These are phyloP conservation scores for Naganishia sp. DNA, from an alignment of 1,284 basidiomycete genomes.

Conservation along the genomic window DNA sequence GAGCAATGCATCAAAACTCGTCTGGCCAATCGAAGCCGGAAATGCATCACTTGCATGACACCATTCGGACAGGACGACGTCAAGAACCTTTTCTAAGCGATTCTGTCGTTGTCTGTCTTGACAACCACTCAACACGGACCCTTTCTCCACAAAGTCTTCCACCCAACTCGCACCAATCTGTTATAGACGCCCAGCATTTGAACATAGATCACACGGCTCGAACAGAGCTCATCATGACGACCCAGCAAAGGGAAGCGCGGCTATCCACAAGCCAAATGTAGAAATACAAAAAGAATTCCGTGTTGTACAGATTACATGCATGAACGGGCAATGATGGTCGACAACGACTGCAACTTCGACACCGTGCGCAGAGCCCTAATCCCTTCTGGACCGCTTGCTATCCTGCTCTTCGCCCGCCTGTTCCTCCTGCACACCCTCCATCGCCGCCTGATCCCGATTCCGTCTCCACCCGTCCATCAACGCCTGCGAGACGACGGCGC, in stretches of 20 bases:
- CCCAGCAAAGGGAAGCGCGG: background rate
- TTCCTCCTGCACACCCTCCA: constrained; percentile 10
- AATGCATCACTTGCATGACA: constrained; percentile 88
- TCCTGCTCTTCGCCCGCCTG: constrained; percentile 15
- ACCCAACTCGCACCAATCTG: background rate
- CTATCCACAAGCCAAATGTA: background rate
- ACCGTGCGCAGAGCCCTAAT: constrained; percentile 6
- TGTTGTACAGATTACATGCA: constrained; percentile 22
- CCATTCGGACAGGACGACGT: constrained; percentile 86
- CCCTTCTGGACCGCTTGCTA: constrained; percentile 32
- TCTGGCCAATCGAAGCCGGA: constrained; percentile 86
- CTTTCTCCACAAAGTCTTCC: background rate
- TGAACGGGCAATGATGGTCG: background rate
- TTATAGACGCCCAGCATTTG: background rate
- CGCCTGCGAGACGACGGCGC: constrained; percentile 47
- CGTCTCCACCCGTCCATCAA: constrained; percentile 44
- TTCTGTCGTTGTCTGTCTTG: background rate
- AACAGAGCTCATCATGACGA: background rate
- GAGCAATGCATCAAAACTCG: constrained; percentile 81
- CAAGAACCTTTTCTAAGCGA: constrained; percentile 67
- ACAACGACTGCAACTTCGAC: background rate
- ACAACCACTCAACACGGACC: constrained; percentile 13
- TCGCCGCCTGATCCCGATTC: constrained; percentile 22
- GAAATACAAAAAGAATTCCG: background rate
- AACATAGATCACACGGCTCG: constrained; percentile 16